These are phyloP conservation scores for Lepidium sativum DNA, from an alignment of 345 rosid species.

Conservation along the genomic window DNA sequence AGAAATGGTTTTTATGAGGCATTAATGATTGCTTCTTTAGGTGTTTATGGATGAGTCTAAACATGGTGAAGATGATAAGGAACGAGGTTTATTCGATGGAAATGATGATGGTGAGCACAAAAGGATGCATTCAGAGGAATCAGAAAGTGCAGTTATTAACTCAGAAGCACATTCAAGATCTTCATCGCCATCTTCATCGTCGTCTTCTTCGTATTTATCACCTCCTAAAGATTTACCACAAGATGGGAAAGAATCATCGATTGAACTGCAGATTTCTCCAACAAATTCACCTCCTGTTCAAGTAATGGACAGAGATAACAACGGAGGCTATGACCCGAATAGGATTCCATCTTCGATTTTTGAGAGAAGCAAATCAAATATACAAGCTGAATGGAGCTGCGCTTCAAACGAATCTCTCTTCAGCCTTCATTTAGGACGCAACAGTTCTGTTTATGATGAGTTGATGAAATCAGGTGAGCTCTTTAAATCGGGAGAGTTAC, in stretches of 20 bases:
- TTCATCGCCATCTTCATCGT: constrained; percentile 27
- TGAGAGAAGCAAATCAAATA: constrained; percentile 31
- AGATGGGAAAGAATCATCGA: background rate
- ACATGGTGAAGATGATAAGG: constrained; percentile 17
- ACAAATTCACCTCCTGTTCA: constrained; percentile 61
- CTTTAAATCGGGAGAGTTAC: constrained; percentile 32
- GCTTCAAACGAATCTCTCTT: constrained; percentile 64
- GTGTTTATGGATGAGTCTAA: constrained; percentile 30
- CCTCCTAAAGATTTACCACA: constrained; percentile 36
- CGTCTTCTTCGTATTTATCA: constrained; percentile 29
- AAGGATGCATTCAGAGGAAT: background rate
- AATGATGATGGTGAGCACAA: constrained; percentile 10
- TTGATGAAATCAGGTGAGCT: constrained; percentile 29
- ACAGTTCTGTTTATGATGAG: constrained; percentile 34
- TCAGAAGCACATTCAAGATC: constrained; percentile 22
- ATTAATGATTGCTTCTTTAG: constrained; percentile 15
- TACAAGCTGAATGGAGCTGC: constrained; percentile 54
- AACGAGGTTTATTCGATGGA: background rate
- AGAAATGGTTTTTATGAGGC: background rate
- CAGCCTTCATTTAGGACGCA: constrained; percentile 54
- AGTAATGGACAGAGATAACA: constrained; percentile 52
- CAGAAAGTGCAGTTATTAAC: background rate
- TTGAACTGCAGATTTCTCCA: constrained; percentile 9
- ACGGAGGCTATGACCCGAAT: constrained; percentile 34
- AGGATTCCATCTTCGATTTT: constrained; percentile 56